Percentiles rank a stretch among this genome's conserved stretches.
Evolutionary conservation across 495 filamentous ascomycete species (phyloP).

Genomic region (Glutinoglossum americanum): DNA sequence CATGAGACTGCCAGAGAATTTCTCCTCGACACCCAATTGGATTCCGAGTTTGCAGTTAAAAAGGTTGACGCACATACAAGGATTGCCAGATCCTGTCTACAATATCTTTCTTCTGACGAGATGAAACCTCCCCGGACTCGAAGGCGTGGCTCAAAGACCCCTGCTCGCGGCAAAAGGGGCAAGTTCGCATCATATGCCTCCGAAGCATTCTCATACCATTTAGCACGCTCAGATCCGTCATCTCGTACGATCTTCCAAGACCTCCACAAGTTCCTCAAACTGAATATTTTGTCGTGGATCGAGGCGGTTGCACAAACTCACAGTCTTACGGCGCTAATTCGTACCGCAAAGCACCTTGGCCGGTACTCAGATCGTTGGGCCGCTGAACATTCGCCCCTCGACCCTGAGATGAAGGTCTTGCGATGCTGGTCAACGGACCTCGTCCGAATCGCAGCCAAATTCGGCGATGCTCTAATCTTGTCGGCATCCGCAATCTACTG

Average conservation of each 20-base stretch:
- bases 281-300: slow-evolving; percentile 20
- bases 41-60: slow-evolving; percentile 15
- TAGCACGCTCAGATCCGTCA: not conserved
- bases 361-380: too few species aligned
- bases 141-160: too few species aligned
- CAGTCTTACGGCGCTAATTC: too few species aligned
- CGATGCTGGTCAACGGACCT: too few species aligned
- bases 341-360: too few species aligned
- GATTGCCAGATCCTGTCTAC: slow-evolving; percentile 14
- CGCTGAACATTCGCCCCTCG: too few species aligned
- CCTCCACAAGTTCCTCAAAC: slow-evolving; percentile 14
- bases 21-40: slow-evolving; percentile 9
- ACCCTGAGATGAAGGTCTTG: too few species aligned
- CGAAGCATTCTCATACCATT: too few species aligned
- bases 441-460: too few species aligned
- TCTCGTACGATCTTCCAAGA: slow-evolving; percentile 3
- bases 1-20: slow-evolving; percentile 20
- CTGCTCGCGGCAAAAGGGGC: too few species aligned
- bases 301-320: slow-evolving; percentile 14
- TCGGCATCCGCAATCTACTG: slow-evolving; percentile 16
- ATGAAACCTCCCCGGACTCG: not conserved
- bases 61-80: slow-evolving; percentile 10
- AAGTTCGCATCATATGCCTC: too few species aligned
- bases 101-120: not conserved
- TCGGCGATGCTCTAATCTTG: too few species aligned